Conservation (phyloP, 176 grass and related monocot genomes). For the Oryza rufipogon region DNA sequence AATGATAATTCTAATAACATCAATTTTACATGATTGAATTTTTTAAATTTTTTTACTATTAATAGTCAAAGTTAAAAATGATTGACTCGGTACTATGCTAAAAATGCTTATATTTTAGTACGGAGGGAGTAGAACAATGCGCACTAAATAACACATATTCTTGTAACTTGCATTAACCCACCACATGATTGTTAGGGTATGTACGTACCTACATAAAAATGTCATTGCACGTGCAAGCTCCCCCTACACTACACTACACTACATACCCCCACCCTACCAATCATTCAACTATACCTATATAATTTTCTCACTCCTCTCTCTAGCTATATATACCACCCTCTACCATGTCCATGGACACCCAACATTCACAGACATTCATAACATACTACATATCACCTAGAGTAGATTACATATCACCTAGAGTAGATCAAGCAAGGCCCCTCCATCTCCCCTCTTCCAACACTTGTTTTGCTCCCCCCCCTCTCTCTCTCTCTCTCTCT, state of each 20-base stretch:
- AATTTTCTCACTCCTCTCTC: background rate
- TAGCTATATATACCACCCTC: slow-evolving; percentile 45
- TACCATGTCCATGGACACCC: slow-evolving; percentile 22
- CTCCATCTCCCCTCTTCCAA: slow-evolving; percentile 42
- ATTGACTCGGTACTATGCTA: too few species aligned
- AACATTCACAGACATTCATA: background rate
- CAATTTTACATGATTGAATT: too few species aligned
- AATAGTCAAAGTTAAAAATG: too few species aligned
- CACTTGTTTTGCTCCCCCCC: slow-evolving; percentile 36
- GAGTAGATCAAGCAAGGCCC: background rate
- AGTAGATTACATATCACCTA: background rate
- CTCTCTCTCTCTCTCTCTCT: background rate
- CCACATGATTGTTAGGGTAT: slow-evolving; percentile 43
- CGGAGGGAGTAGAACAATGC: background rate
- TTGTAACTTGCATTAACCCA: background rate
- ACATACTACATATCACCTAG: background rate
- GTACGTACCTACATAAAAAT: slow-evolving; percentile 22
- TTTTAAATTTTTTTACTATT: too few species aligned
- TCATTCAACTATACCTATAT: slow-evolving; percentile 41
- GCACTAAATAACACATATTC: background rate
- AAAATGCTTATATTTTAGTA: too few species aligned
- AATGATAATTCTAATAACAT: too few species aligned
- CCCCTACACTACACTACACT: background rate
- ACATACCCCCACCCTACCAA: slow-evolving; percentile 35
- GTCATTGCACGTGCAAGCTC: slow-evolving; percentile 46